Percentiles rank a stretch among this genome's conserved stretches.
Evolutionary conservation across 768 basidiomycete genomes (phyloP).

Genomic region (Hortiboletus flavorubellus): DNA sequence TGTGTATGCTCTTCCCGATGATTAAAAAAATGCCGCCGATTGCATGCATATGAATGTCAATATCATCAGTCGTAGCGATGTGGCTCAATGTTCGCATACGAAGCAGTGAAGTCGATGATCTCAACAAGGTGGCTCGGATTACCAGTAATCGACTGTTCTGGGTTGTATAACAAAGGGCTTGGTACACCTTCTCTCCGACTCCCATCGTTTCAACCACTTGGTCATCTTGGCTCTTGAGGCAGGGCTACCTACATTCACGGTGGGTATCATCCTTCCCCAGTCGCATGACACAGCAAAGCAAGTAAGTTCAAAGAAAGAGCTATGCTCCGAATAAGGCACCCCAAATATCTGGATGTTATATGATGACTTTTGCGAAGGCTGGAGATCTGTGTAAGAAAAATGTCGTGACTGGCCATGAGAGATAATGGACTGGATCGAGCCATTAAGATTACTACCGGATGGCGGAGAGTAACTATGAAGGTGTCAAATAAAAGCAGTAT

Average conservation of each 20-base stretch:
- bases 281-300: constrained; percentile 89
- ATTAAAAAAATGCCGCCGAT: constrained; percentile 20
- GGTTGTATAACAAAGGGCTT: constrained; percentile 34
- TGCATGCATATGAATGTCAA: constrained; percentile 13
- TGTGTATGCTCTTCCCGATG: constrained; percentile 18
- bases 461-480: constrained; percentile 59
- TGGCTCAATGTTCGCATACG: not conserved
- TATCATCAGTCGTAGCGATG: not conserved
- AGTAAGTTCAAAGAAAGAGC: constrained; percentile 92
- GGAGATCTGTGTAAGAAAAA: constrained; percentile 70
- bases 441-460: constrained; percentile 56
- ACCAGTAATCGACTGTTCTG: constrained; percentile 49
- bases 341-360: constrained; percentile 69
- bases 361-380: constrained; percentile 68
- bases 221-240: constrained; percentile 78
- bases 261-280: constrained; percentile 90
- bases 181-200: constrained; percentile 67
- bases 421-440: constrained; percentile 68
- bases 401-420: constrained; percentile 57
- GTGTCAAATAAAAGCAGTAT: not conserved
- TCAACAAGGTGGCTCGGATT: not conserved
- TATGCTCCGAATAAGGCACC: constrained; percentile 93
- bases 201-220: constrained; percentile 89
- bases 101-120: not conserved
- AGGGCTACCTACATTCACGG: constrained; percentile 83